phyloP scores from a whole-genome alignment of 1,284 basidiomycete genomes.

The Golubevia pallescens region DNA sequence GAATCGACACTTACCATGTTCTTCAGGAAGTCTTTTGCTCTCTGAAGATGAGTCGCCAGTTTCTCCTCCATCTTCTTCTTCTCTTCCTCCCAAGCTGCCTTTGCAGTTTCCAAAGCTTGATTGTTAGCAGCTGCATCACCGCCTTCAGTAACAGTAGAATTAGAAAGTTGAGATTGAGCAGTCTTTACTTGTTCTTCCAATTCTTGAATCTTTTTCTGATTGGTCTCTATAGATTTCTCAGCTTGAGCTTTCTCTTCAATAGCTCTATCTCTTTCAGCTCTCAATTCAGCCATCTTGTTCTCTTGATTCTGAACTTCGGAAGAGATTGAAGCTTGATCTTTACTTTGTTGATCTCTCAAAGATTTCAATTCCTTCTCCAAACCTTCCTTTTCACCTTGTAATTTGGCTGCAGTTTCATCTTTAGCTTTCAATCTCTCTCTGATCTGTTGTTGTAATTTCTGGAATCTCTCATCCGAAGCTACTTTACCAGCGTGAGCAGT shows the following conservation, averaged over 20 bases:
- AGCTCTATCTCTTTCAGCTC: background rate
- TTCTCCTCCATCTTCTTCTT: slow-evolving; percentile 29
- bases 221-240: background rate
- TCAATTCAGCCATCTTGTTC: too few species aligned
- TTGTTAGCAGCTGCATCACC: slow-evolving; percentile 11
- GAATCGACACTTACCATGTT: slow-evolving; percentile 18
- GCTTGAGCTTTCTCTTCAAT: slow-evolving; percentile 3
- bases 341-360: too few species aligned
- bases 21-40: slow-evolving; percentile 28
- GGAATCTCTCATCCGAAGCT: slow-evolving; percentile 44
- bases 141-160: background rate
- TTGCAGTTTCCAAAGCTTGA: slow-evolving; percentile 32
- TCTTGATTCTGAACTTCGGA: background rate
- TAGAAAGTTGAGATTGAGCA: background rate
- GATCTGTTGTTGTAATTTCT: slow-evolving; percentile 48
- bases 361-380: too few species aligned
- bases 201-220: background rate
- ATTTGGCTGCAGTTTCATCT: slow-evolving; percentile 24
- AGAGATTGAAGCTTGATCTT: background rate
- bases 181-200: background rate
- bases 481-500: slow-evolving; percentile 13
- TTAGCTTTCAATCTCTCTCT: slow-evolving; percentile 39
- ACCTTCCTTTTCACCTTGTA: too few species aligned
- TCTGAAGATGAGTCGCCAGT: slow-evolving; percentile 31
- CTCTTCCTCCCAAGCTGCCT: slow-evolving; percentile 37